Base-by-base conservation (phyloP, 2,329 filamentous ascomycete genomes). In the Colletotrichum incanum region DNA sequence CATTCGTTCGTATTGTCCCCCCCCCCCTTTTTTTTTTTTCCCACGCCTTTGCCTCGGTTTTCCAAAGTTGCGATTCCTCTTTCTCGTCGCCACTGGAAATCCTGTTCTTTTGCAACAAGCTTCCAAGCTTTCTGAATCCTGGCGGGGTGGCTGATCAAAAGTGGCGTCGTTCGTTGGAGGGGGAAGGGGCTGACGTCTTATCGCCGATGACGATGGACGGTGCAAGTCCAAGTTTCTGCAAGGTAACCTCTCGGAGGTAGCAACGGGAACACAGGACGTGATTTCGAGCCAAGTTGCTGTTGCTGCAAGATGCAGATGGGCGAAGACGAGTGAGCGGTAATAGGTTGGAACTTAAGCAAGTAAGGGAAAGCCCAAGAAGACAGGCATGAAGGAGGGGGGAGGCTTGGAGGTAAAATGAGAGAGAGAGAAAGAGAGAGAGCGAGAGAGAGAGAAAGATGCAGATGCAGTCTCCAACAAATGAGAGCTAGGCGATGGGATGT, bases 111-210 rank as follows among this genome's bases (percentile, higher is more conserved):
- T 28, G 54, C 31, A 37, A 23, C 28, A 6, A 26, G 8, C 3
- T 69, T 69, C 58, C 68, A 68, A 55, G 64, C 59, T 59, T 58
- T 49, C 39, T 43, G 52, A 39, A 43, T 54, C 45, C 26, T 52
- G 63, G 52, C 49, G 26, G 37, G 28, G 62, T 69, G 59, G 65
- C 65, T 72, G 59, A 56, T 58, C 60, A 28, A 26, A 43, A 41
- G 65, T 69, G 70, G 58, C 50, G 69, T 63, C 47, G 31, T 28
- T 41, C 16, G 49, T 31, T 45, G 26, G 18, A 43, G 49, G 54
- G 37, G 58, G 56, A 37, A 34, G 58, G 54, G 39, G 52, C 54
- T 54, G 65, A 72, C 58, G 70, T 70, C 65, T 64, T 71, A 68
- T 63, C 58, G n/a, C 58, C 65, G 58, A 63, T 18, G 37, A 45